These are phyloP conservation scores for Acanthamoeba culbertsoni DNA, from an alignment of 208 protist species.

Conservation along the genomic window DNA sequence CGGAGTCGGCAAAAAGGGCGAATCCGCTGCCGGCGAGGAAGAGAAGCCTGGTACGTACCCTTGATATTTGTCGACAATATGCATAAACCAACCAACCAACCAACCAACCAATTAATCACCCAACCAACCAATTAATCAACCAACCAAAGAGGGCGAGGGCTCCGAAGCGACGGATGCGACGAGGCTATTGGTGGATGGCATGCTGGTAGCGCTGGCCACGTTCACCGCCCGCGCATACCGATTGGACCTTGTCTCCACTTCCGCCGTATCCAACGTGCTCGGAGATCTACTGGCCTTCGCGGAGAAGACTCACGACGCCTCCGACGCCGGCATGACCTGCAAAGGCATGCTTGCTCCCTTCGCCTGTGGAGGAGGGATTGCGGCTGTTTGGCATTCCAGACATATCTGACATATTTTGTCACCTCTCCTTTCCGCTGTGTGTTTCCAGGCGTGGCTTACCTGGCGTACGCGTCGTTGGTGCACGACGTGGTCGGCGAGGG, in stretches of 20 bases:
- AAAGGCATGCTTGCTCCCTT: background rate
- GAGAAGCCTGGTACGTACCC: background rate
- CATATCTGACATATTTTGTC: background rate
- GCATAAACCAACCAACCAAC: background rate
- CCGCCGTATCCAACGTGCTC: background rate
- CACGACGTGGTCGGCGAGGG: conserved; percentile 36
- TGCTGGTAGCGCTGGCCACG: background rate
- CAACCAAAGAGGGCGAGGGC: background rate
- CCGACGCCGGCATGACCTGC: conserved; percentile 1
- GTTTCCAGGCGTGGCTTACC: background rate
- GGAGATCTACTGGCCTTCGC: background rate
- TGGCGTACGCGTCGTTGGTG: conserved; percentile 3
- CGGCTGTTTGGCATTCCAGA: too few species aligned
- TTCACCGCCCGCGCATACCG: conserved; percentile 42
- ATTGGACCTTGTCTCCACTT: background rate
- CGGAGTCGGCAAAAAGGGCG: background rate
- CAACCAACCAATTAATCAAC: too few species aligned
- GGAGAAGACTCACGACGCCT: background rate
- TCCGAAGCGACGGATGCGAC: background rate
- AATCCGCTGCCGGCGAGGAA: background rate
- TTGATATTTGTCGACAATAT: background rate
- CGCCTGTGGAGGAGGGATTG: too few species aligned
- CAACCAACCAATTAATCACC: too few species aligned
- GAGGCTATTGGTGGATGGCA: background rate
- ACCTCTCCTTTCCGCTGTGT: background rate